These are phyloP conservation scores for Eremothecium cymbalariae DNA, from an alignment of 1,139 yeast genomes.

Conservation along the genomic window DNA sequence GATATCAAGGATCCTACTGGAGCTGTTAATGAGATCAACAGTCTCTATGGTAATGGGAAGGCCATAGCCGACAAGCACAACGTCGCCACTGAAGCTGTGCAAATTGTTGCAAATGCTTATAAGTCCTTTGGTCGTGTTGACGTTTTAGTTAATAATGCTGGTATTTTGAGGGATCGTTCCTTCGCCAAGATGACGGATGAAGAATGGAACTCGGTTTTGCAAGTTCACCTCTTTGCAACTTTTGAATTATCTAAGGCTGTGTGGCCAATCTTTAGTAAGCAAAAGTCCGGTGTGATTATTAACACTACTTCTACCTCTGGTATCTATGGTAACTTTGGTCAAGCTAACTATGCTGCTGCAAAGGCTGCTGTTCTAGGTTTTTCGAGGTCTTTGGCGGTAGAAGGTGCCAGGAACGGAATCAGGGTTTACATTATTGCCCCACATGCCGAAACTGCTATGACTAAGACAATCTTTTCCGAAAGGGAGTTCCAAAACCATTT, in stretches of 20 bases:
- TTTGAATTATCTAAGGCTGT: slow-evolving; percentile 80
- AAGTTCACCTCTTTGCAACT: slow-evolving; percentile 79
- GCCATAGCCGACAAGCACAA: slow-evolving; percentile 82
- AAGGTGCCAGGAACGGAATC: slow-evolving; percentile 75
- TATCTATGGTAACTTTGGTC: slow-evolving; percentile 95
- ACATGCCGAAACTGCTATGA: slow-evolving; percentile 97
- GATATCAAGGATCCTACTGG: slow-evolving; percentile 72
- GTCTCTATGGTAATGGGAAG: slow-evolving; percentile 52
- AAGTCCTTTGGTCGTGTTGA: slow-evolving; percentile 78
- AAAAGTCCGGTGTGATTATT: slow-evolving; percentile 72
- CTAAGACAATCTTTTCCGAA: slow-evolving; percentile 72
- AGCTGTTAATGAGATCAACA: slow-evolving; percentile 71
- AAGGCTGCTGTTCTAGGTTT: slow-evolving; percentile 84
- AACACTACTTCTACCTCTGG: slow-evolving; percentile 95
- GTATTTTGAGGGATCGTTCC: slow-evolving; percentile 85
- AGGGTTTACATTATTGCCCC: slow-evolving; percentile 85
- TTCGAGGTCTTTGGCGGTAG: slow-evolving; percentile 78
- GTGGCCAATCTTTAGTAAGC: slow-evolving; percentile 81
- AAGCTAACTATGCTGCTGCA: slow-evolving; percentile 91
- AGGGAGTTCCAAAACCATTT: slow-evolving; percentile 68
- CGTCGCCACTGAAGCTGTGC: slow-evolving; percentile 69
- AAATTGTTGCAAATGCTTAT: slow-evolving; percentile 71
- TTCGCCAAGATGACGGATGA: slow-evolving; percentile 75
- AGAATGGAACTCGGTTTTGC: slow-evolving; percentile 76
- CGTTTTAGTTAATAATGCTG: slow-evolving; percentile 85